Conservation (phyloP, 1,139 yeast species). For the Pichia norvegensis region DNA sequence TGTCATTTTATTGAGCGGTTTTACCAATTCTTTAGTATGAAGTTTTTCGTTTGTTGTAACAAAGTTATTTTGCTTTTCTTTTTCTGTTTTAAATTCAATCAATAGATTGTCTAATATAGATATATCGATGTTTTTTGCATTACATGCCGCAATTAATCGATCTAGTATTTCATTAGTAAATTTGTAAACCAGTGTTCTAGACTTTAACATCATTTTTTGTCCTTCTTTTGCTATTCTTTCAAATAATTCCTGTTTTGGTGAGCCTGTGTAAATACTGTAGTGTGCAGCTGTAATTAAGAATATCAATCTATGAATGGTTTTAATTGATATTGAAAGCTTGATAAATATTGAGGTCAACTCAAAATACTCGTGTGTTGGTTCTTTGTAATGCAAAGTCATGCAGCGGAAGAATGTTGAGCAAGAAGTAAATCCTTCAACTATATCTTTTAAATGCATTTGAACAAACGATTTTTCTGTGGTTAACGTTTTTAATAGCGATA, state of each 20-base stretch:
- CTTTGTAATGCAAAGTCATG: neutral
- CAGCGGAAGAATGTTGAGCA: conserved; percentile 1
- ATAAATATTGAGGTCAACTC: conserved; percentile 4
- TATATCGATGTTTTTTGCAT: neutral
- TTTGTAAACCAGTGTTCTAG: conserved; percentile 10
- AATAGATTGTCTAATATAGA: neutral
- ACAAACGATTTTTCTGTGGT: neutral
- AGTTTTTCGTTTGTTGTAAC: neutral
- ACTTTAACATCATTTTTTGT: conserved; percentile 13
- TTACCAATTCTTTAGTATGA: neutral
- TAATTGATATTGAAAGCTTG: conserved; percentile 8
- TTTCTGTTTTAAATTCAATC: neutral
- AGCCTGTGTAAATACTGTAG: conserved; percentile 5
- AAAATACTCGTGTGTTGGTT: neutral
- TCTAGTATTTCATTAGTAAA: conserved; percentile 5
- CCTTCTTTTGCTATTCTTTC: conserved; percentile 11
- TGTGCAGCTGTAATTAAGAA: conserved; percentile 11
- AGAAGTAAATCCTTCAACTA: neutral
- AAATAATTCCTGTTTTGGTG: conserved; percentile 1
- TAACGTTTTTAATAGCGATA: neutral
- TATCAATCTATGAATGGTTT: conserved; percentile 11
- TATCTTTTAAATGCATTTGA: neutral
- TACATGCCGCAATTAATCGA: neutral
- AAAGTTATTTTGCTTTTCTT: neutral
- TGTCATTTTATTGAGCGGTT: neutral